These are phyloP conservation scores for Mycena vulgaris DNA, from an alignment of 768 basidiomycete genomes.

Conservation along the genomic window DNA sequence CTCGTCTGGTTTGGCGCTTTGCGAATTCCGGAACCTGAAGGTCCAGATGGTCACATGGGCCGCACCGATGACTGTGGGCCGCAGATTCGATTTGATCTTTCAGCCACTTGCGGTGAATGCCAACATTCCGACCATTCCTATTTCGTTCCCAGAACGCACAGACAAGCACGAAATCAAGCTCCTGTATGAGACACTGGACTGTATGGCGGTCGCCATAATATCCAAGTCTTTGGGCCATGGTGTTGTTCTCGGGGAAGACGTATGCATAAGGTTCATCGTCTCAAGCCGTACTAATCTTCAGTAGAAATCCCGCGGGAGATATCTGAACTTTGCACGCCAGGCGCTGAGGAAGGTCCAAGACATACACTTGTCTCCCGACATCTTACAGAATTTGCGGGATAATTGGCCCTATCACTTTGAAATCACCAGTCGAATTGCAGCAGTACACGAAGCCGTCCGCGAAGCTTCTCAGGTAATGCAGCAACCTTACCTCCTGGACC, in stretches of 20 bases:
- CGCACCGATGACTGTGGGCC: not conserved
- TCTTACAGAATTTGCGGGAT: not conserved
- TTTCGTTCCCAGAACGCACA: not conserved
- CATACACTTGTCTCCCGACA: not conserved
- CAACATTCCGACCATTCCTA: not conserved
- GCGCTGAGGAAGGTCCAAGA: not conserved
- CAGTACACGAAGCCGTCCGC: constrained; percentile 22
- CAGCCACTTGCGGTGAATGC: constrained; percentile 1
- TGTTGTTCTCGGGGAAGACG: constrained; percentile 1
- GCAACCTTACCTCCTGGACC: not conserved
- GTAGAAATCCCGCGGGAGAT: constrained; percentile 17
- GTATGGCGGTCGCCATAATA: constrained; percentile 6
- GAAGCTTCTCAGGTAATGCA: not conserved
- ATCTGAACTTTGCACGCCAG: constrained; percentile 1
- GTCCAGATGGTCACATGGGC: not conserved
- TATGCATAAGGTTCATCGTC: not conserved
- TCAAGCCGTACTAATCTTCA: not conserved
- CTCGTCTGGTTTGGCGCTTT: not conserved
- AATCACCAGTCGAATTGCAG: constrained; percentile 8
- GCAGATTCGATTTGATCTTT: constrained; percentile 8
- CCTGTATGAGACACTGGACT: constrained; percentile 1
- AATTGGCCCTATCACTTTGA: constrained; percentile 25
- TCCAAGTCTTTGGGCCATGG: constrained; percentile 14
- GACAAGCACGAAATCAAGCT: not conserved
- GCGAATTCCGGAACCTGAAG: constrained; percentile 1